A percentile compares a stretch with the other conserved stretches of the same genome.
phyloP scores from a whole-genome alignment of 208 protist species.

The Entamoeba dispar region DNA sequence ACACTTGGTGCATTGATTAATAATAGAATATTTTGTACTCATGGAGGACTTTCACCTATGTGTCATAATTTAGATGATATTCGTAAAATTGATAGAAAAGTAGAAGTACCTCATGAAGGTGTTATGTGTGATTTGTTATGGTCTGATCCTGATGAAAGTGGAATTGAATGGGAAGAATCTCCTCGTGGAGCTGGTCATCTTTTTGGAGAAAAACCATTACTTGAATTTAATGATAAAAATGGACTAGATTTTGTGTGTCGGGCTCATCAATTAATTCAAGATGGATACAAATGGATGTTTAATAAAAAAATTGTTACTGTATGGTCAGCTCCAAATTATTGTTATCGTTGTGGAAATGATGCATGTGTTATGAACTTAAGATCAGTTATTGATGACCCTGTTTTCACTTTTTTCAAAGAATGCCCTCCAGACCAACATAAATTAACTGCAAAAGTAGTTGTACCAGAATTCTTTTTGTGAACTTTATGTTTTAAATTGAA shows the following conservation, averaged over 20 bases:
- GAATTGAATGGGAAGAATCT: neutral
- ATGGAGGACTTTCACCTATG: constrained; percentile 68
- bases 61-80: constrained; percentile 74
- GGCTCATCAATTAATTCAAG: constrained; percentile 53
- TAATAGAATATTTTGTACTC: constrained; percentile 79
- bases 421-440: constrained; percentile 45
- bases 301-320: constrained; percentile 48
- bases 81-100: neutral
- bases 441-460: neutral
- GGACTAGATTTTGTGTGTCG: constrained; percentile 30
- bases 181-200: constrained; percentile 32
- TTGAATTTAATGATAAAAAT: constrained; percentile 48
- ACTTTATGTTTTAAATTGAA: too few relatives aligned
- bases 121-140: constrained; percentile 94
- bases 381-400: constrained; percentile 36
- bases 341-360: constrained; percentile 76
- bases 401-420: constrained; percentile 92
- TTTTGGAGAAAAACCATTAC: constrained; percentile 38
- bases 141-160: constrained; percentile 76
- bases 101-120: constrained; percentile 86
- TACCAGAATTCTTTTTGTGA: neutral
- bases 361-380: constrained; percentile 72
- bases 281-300: constrained; percentile 54
- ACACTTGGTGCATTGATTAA: constrained; percentile 79
- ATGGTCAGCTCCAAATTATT: constrained; percentile 60